Base-by-base conservation (phyloP, 306 rosid species). In the Amphicarpaea edgeworthii region DNA sequence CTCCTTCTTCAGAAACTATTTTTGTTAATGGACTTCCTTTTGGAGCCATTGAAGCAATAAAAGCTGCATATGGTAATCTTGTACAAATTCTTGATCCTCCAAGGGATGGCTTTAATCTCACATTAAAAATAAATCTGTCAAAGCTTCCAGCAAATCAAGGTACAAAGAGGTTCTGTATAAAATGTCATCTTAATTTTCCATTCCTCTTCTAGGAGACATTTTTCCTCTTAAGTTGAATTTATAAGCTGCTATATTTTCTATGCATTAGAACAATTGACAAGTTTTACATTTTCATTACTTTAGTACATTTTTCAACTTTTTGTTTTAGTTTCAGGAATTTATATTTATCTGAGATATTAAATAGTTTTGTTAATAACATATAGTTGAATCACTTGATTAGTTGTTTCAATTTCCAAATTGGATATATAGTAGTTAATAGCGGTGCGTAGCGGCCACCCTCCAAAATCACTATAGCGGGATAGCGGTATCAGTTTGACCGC, bases 31-130 rank as follows among this genome's bases (percentile, higher is more conserved):
- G 97, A 26, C 96, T 92, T 72, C 99, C 97, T 8, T 84, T 81
- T 79, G 99, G 99, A 78, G 97, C 97, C 73, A 87, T 92, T 67
- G 97, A 95, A 85, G 98, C 98, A 76, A 89, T 95, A 42, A 95
- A 95, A 77, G 85, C 92, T 80, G 82, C 97, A 26, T 95, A 95
- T 77, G 96, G 92, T 24, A 78, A 46, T 60, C 60, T 82, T 59
- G 90, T 90, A 66, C 97, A 95, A 79, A 92, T 95, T 85, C 93
- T 92, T 74, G 99, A 95, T 73, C 99, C 98, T 75, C 97, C 97
- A 34, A 89, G 96, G 81, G 99, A 95, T 80, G 99, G 97, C 75
- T 92, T 90, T 84, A 95, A 95, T 89, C 97, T 95, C 47, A 92
- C 99, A 12, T 82, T 95, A 76, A 92, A 89, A 83, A 82, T 92